Percentiles rank a stretch among this genome's conserved stretches.
phyloP scores from a whole-genome alignment of 495 filamentous ascomycete genomes.

The Rhypophila decipiens region DNA sequence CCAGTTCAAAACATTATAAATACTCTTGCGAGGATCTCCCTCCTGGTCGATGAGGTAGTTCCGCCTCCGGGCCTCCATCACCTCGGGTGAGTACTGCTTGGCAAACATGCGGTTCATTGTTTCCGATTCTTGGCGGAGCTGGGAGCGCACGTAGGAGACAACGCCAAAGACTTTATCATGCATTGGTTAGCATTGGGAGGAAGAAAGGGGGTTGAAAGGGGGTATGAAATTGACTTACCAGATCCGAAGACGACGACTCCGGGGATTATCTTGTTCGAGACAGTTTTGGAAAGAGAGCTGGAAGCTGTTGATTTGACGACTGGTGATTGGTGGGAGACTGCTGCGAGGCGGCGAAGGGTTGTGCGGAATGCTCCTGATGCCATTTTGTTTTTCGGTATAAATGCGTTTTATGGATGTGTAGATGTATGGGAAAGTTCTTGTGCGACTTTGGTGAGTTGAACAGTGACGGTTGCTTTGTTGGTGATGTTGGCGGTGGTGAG shows the following conservation, averaged over 20 bases:
- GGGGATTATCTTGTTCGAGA: constrained; percentile 8
- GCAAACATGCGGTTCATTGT: constrained; percentile 34
- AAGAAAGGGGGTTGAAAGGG: background rate
- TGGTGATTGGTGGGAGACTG: background rate
- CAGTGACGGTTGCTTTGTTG: too few species aligned
- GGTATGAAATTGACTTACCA: constrained; percentile 13
- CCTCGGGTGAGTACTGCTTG: constrained; percentile 33
- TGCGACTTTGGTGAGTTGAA: too few species aligned
- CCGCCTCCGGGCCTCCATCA: constrained; percentile 23
- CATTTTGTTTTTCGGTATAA: background rate
- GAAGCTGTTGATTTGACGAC: background rate
- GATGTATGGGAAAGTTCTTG: too few species aligned
- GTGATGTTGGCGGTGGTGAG: background rate
- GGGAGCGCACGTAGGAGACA: constrained; percentile 23
- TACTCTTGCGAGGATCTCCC: constrained; percentile 33
- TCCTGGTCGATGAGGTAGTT: constrained; percentile 24
- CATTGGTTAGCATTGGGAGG: background rate
- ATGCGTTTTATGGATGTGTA: too few species aligned
- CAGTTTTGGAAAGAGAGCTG: background rate
- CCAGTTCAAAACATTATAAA: constrained; percentile 34
- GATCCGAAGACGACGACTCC: constrained; percentile 21
- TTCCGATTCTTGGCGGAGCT: constrained; percentile 24
- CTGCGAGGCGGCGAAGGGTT: background rate
- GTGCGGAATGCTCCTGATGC: background rate
- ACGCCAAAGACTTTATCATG: constrained; percentile 22